These are phyloP conservation scores for Silene uniflora DNA, from an alignment of 148 eudicot genomes.

Conservation along the genomic window DNA sequence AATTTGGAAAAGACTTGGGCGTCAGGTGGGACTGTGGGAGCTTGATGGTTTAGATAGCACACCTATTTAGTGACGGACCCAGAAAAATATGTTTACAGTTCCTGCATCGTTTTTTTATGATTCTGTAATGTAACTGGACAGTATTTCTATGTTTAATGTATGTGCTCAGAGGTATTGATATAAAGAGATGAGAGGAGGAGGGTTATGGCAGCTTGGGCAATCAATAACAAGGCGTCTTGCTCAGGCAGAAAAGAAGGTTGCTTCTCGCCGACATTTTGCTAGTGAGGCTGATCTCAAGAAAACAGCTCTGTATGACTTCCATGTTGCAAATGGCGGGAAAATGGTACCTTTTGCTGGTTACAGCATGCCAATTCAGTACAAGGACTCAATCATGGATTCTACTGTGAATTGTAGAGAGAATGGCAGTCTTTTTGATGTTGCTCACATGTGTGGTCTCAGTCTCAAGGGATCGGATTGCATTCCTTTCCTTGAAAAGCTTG, in stretches of 20 bases:
- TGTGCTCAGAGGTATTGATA: conserved; percentile 24
- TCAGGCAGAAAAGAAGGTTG: conserved; percentile 61
- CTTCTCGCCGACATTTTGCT: conserved; percentile 62
- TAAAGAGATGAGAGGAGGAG: conserved; percentile 72
- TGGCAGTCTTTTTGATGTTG: conserved; percentile 88
- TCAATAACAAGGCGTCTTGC: conserved; percentile 84
- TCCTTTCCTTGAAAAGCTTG: conserved; percentile 87
- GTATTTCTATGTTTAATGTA: background rate
- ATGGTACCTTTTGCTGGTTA: conserved; percentile 99
- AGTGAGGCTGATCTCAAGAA: conserved; percentile 82
- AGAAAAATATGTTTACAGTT: too few relatives aligned
- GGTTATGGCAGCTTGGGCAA: conserved; percentile 94
- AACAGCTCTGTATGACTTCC: conserved; percentile 82
- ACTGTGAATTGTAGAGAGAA: conserved; percentile 86
- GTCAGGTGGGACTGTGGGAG: too few relatives aligned
- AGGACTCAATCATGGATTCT: conserved; percentile 95
- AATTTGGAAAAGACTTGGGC: too few relatives aligned
- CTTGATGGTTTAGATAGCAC: background rate
- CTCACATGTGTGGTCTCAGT: conserved; percentile 94
- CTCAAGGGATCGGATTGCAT: conserved; percentile 85
- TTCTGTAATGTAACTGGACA: too few relatives aligned
- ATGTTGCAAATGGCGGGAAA: conserved; percentile 82
- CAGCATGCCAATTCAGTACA: conserved; percentile 99
- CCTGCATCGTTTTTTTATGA: too few relatives aligned
- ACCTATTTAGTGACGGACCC: too few relatives aligned